Base-by-base conservation (phyloP, 331 rosid species). In the Rosa hybrid region DNA sequence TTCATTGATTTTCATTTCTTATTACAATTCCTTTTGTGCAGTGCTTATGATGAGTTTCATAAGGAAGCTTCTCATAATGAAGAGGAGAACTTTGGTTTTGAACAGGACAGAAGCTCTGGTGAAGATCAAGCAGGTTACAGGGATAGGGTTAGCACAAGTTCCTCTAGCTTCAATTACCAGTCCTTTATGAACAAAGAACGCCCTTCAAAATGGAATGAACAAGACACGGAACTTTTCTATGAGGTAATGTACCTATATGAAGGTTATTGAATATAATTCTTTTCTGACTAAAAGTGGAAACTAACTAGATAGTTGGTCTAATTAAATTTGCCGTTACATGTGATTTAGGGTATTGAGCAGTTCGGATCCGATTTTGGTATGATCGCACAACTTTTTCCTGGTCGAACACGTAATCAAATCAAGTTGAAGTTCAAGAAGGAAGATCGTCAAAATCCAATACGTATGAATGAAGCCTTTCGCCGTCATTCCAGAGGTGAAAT, bases 341-440 rank as follows among this genome's bases (percentile, higher is more conserved):
- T 63, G 64, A 75, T 78, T 30, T 74, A 95, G 97, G 97, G 90
- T 62, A 78, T 93, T 74, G 88, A 84, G 75, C 90, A 90, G 90
- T 89, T 90, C 27, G 99, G 98, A 73, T 82, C 97, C 42, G 92
- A 89, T 88, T 93, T 95, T 89, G 79, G 86, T 74, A 80, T 91
- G 96, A 89, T 93, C 77, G 92, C 90, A 72, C 89, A 79, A 54
- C 89, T 90, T 84, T 95, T 95, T 77, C 99, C 94, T 3, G 85
- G 76, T 81, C 87, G 89, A 84, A 85, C 98, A 18, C 96, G 88
- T 18, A 88, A 73, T 75, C 99, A 95, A 85, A 67, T 95, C 82
- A 91, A 88, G 89, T 82, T 81, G 84, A 95, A 95, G 74, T 95
- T 83, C 85, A 93, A 91, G 85, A 91, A 83, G 83, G 98, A 95